These are phyloP conservation scores for Starmerella asiatica DNA, from an alignment of 805 yeast genomes.

Conservation along the genomic window DNA sequence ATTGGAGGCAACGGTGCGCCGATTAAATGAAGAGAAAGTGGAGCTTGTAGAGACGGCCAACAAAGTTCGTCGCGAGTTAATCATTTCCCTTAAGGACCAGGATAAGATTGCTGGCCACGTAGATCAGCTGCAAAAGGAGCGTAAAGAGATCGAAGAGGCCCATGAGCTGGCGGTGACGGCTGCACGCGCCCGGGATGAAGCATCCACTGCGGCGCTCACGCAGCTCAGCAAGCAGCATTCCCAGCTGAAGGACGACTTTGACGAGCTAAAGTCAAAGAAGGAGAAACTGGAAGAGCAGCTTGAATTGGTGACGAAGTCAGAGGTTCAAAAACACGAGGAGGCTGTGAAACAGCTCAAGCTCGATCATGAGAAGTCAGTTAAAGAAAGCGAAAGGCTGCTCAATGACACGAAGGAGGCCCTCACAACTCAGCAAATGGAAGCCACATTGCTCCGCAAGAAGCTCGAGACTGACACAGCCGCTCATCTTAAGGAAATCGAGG, in stretches of 20 bases:
- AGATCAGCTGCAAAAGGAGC: slow-evolving; percentile 17
- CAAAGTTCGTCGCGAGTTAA: slow-evolving; percentile 29
- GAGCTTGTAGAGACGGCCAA: slow-evolving; percentile 26
- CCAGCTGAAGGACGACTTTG: slow-evolving; percentile 4
- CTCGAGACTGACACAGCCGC: background rate
- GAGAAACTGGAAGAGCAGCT: slow-evolving; percentile 2
- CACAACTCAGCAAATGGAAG: background rate
- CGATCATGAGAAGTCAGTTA: background rate
- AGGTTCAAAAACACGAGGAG: slow-evolving; percentile 1
- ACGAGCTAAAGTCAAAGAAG: background rate
- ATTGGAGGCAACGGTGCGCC: slow-evolving; percentile 22
- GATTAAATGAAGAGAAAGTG: slow-evolving; percentile 23
- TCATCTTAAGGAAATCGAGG: background rate
- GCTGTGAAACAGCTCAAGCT: slow-evolving; percentile 1
- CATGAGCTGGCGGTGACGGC: slow-evolving; percentile 10
- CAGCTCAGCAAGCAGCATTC: slow-evolving; percentile 11
- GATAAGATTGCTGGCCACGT: slow-evolving; percentile 24
- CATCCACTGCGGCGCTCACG: slow-evolving; percentile 9
- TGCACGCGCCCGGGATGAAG: slow-evolving; percentile 15
- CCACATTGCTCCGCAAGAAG: background rate
- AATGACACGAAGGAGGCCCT: background rate
- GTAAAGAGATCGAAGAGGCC: slow-evolving; percentile 8
- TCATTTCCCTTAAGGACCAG: slow-evolving; percentile 28
- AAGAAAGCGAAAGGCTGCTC: slow-evolving; percentile 14
- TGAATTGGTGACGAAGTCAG: background rate